Evolutionary conservation across 2,329 filamentous ascomycete genomes (phyloP), one percentile per base, ranked within the genome.

Genomic region (Botrytis fabae): DNA sequence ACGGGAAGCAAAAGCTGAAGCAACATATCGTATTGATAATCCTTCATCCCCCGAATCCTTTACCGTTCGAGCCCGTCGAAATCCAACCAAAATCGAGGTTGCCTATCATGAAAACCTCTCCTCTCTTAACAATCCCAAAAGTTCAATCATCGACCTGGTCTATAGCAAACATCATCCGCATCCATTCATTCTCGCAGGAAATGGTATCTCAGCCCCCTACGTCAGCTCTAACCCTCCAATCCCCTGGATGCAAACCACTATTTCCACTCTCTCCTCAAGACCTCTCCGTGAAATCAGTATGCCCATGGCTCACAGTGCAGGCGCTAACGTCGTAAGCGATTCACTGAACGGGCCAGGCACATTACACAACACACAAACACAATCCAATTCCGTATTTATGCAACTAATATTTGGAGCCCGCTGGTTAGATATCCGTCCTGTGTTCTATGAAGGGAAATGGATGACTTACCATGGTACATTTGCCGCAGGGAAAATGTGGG

Each of bases 371-470:
- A 77, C 75, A 4, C 60, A 70, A 32, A 76, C 76, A 2, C 78
- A 79, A 72, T 66, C 65, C 5, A 28, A 62, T 1, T 68, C 72
- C 25, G 60, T 79, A 9, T 75, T 74, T 44, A 54, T 66, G 16
- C 78, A 79, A 65, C 73, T 78, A 2, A 12, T 72, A 1, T 42
- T 62, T 35, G 78, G 78, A 7, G 73, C 75, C 2, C 71, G 78
- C 28, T 75, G 73, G 60, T 75, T 78, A 12, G 78, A 79, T 62
- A 74, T 78, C n/a, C 74, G 78, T 2, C 76, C 76, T 1, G 71
- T 71, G 14, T 25, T 72, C n/a, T 65, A 65, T 22, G 59, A 73
- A 3, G 73, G 69, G 10, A 46, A 63, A 22, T 79, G 71, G 63
- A 75, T 73, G 38, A 75, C 75, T 4, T 74, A 71, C 25, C 76